phyloP scores from a whole-genome alignment of 2,329 filamentous ascomycete species.

The Juglanconis sp. region DNA sequence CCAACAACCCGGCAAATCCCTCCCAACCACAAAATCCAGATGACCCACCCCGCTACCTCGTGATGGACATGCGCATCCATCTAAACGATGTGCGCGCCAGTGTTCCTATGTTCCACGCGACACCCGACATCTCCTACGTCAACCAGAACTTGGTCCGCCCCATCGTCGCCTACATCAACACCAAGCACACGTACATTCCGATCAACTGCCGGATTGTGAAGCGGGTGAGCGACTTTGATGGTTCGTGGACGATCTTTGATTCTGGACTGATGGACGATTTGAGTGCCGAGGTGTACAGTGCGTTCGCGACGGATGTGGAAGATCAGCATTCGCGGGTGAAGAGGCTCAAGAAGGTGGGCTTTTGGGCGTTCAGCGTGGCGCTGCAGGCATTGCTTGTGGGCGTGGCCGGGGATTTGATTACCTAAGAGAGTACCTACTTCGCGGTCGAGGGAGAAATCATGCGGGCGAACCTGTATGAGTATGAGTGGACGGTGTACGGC shows the following conservation, averaged over 20 bases:
- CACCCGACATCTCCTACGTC: constrained; percentile 85
- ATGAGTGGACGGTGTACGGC: neutral
- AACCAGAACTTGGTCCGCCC: constrained; percentile 93
- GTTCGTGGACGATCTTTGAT: constrained; percentile 92
- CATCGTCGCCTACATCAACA: constrained; percentile 98
- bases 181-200: constrained; percentile 89
- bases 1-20: constrained; percentile 9
- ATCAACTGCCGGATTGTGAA: constrained; percentile 95
- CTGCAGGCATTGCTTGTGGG: constrained; percentile 94
- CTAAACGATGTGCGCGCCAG: constrained; percentile 92
- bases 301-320: constrained; percentile 86
- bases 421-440: neutral
- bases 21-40: constrained; percentile 24
- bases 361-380: constrained; percentile 91
- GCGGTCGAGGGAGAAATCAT: neutral
- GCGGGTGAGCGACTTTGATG: constrained; percentile 82
- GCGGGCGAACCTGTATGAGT: neutral
- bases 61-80: constrained; percentile 93
- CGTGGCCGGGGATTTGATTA: constrained; percentile 76
- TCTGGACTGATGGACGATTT: constrained; percentile 92
- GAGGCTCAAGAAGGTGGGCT: constrained; percentile 85
- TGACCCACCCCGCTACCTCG: constrained; percentile 73
- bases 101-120: constrained; percentile 76
- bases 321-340: constrained; percentile 83
- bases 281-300: constrained; percentile 89